These are phyloP conservation scores for Mycena indigotica DNA, from an alignment of 768 basidiomycete genomes.

Conservation along the genomic window DNA sequence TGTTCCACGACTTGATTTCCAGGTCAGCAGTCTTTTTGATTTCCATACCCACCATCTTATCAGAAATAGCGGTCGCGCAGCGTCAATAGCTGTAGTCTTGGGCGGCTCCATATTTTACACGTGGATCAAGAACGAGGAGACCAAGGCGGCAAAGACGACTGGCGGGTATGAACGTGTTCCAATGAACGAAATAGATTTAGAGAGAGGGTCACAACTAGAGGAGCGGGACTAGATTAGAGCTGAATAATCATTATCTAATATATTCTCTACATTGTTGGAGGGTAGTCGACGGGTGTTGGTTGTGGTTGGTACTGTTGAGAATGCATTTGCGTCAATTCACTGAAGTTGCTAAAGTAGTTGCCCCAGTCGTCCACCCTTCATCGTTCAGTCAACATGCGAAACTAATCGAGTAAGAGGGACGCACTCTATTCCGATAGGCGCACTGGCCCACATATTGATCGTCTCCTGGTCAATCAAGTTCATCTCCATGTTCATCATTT, in stretches of 20 bases:
- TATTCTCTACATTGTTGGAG: no score
- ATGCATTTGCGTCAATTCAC: constrained; percentile 17
- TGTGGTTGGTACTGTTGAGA: no score
- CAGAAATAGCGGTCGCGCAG: constrained; percentile 64
- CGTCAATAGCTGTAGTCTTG: constrained; percentile 63
- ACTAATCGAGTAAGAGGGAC: not conserved
- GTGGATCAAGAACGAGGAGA: constrained; percentile 61
- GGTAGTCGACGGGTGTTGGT: no score
- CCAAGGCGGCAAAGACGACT: constrained; percentile 32
- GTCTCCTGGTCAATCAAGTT: constrained; percentile 18
- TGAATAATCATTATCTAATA: no score
- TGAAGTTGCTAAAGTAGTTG: constrained; percentile 20
- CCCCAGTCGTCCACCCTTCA: constrained; percentile 21
- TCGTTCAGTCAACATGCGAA: not conserved
- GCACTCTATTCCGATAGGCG: constrained; percentile 17
- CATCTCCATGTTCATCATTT: constrained; percentile 14
- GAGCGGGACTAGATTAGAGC: not conserved
- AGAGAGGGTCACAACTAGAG: constrained; percentile 16
- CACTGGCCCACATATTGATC: constrained; percentile 23
- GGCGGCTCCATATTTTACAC: constrained; percentile 67
- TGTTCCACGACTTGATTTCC: constrained; percentile 65
- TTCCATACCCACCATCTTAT: not conserved
- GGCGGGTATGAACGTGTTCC: constrained; percentile 46
- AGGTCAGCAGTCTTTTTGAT: constrained; percentile 39
- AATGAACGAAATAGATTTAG: constrained; percentile 54